Percentiles rank a stretch among this genome's conserved stretches.
Conservation (phyloP, 148 eudicot species). For the Rhododendron molle region DNA sequence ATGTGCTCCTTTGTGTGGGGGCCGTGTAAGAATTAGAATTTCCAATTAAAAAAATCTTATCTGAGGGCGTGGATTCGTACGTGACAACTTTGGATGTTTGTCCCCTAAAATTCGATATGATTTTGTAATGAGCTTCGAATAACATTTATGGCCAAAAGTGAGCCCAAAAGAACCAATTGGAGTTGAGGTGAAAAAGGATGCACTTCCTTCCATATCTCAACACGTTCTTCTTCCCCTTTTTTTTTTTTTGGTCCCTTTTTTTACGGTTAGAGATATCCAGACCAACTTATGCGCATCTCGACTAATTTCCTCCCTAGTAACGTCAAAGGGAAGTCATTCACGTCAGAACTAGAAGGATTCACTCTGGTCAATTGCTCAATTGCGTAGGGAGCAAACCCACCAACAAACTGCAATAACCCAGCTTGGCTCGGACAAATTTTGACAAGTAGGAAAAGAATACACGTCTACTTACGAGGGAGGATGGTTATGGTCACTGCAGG, state of each 20-base stretch:
- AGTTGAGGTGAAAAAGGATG: conserved; percentile 4
- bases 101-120: conserved; percentile 17
- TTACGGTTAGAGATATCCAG: no score
- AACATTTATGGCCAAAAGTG: not conserved
- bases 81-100: conserved; percentile 6
- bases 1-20: not conserved
- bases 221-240: not conserved
- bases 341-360: no score
- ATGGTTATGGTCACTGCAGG: no score
- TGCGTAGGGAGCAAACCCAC: not conserved
- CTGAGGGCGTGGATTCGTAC: conserved; percentile 6
- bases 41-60: not conserved
- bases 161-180: conserved; percentile 6
- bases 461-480: no score
- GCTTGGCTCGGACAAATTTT: no score
- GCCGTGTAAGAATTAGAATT: not conserved
- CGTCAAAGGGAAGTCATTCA: not conserved
- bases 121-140: conserved; percentile 4
- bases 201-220: conserved; percentile 4
- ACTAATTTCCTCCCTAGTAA: no score
- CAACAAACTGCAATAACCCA: no score
- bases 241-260: no score
- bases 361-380: no score
- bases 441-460: no score
- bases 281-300: no score